Percentiles rank a stretch among this genome's conserved stretches.
phyloP scores from a whole-genome alignment of 176 grass and related monocot genomes.

The Eragrostis nindensis region DNA sequence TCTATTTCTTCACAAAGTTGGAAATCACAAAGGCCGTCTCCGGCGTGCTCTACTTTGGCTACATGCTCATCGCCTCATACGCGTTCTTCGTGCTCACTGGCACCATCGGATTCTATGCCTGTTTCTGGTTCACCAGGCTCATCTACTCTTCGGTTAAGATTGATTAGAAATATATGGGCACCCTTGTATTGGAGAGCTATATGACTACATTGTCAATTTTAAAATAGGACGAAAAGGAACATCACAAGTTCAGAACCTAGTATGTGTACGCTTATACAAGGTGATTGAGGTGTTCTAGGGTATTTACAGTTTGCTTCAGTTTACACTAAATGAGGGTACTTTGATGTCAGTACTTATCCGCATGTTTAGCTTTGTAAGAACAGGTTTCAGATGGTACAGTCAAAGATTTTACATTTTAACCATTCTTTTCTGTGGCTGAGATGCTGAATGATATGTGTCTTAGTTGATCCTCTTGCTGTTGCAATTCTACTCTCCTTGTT shows the following conservation, averaged over 20 bases:
- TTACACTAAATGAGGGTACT: background rate
- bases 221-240: background rate
- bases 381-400: background rate
- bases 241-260: constrained; percentile 23
- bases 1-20: constrained; percentile 96
- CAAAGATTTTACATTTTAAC: background rate
- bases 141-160: constrained; percentile 96
- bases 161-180: constrained; percentile 46
- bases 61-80: constrained; percentile 93
- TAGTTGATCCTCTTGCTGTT: background rate
- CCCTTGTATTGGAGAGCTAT: background rate
- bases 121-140: constrained; percentile 86
- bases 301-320: constrained; percentile 25
- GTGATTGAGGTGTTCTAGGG: background rate
- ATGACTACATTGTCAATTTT: constrained; percentile 27
- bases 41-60: constrained; percentile 75
- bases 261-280: background rate
- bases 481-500: background rate
- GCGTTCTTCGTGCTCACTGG: constrained; percentile 89
- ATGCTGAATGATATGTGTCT: background rate
- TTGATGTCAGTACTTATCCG: background rate
- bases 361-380: background rate
- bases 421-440: background rate
- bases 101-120: constrained; percentile 82
- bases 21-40: constrained; percentile 84